Evolutionary conservation across 2,329 filamentous ascomycete genomes (phyloP), one percentile per base, ranked within the genome.

Genomic region (Nemania sp.): DNA sequence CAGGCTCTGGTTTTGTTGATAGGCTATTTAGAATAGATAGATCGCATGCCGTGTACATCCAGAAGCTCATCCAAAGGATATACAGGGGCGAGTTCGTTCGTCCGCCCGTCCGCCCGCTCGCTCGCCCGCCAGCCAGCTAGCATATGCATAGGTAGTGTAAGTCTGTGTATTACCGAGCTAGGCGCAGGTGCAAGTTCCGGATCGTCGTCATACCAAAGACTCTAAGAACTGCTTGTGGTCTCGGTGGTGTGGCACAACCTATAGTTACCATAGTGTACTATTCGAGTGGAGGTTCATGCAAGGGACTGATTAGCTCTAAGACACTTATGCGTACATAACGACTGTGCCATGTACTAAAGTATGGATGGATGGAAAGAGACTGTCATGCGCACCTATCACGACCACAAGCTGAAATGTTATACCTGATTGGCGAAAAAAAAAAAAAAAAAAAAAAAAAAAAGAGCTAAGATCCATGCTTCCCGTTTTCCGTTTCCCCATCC

Each of bases 391-490:
- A n/a, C 47, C 54, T 59, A 51, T 64, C 47, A 55, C 24, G 10
- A 26, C 41, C 41, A 5, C 51, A 29, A 29, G 35, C 5, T 6
- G 5, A n/a, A 24, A 11, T 27, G 5, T n/a, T 43, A 56, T 32
- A 10, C n/a, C n/a, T n/a, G n/a, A n/a, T n/a, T n/a, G n/a, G n/a
- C n/a, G n/a, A n/a, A n/a, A n/a, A n/a, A n/a, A n/a, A n/a, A n/a
- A n/a, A n/a, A n/a, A n/a, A n/a, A n/a, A n/a, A 24, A 26, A 8
- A 22, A 29, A 10, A 35, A 38, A 15, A 27, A 41, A 15, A 20
- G 2, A 49, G 27, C 35, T 35, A 57, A 58, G 60, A 67, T 64
- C 64, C 47, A 29, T 49, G 18, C 27, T 60, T 43, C 47, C 47
- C 15, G 26, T 35, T 15, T 20, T 45, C 41, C 18, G 18, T 45